Conservation (phyloP, 768 basidiomycete species). For the Tephrocybe sp. region DNA sequence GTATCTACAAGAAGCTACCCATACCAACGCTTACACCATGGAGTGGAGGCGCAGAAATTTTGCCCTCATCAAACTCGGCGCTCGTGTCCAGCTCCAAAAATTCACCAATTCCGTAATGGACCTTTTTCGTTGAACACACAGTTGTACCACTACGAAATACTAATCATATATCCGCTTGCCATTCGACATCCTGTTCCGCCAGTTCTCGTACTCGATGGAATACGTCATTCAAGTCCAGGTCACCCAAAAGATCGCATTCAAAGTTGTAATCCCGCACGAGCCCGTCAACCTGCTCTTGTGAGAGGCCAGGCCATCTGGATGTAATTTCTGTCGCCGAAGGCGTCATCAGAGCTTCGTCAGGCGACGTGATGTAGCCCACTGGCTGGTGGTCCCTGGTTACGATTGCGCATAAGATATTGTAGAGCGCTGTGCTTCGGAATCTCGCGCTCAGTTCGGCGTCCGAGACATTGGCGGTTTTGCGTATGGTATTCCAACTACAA, state of each 20-base stretch:
- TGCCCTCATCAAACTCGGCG: constrained; percentile 53
- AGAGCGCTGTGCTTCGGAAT: constrained; percentile 74
- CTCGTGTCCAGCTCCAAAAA: constrained; percentile 51
- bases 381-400: constrained; percentile 39
- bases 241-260: constrained; percentile 59
- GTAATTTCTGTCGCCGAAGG: constrained; percentile 60
- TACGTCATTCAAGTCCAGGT: constrained; percentile 56
- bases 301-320: constrained; percentile 74
- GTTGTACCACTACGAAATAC: background rate
- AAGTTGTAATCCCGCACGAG: constrained; percentile 57
- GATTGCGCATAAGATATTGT: constrained; percentile 55
- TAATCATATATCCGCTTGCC: constrained; percentile 25
- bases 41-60: constrained; percentile 68
- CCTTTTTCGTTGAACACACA: constrained; percentile 12
- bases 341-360: constrained; percentile 54
- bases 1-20: constrained; percentile 63
- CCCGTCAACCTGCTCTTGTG: constrained; percentile 59
- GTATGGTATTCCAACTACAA: constrained; percentile 73
- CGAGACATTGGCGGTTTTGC: constrained; percentile 69
- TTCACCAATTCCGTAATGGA: constrained; percentile 32
- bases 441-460: constrained; percentile 74
- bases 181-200: constrained; percentile 47
- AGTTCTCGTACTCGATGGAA: constrained; percentile 64
- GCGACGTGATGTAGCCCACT: constrained; percentile 51
- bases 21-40: constrained; percentile 56